Evolutionary conservation across 768 basidiomycete genomes (phyloP).

Genomic region (Leccinum disarticulatum): DNA sequence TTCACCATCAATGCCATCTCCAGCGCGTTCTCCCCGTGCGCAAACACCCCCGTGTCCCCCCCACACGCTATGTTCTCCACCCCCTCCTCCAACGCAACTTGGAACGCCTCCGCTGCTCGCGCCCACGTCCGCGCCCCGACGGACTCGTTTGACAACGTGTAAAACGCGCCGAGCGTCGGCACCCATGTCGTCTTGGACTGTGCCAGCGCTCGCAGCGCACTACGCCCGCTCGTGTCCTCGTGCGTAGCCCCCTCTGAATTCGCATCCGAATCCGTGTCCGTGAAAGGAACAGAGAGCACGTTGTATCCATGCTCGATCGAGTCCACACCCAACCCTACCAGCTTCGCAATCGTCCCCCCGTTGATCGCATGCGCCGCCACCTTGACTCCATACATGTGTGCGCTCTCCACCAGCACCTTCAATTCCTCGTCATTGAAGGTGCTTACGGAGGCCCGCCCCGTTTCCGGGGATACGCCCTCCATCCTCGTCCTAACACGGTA

Average conservation of each 20-base stretch:
- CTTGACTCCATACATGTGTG: slow-evolving; percentile 52
- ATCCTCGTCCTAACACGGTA: slow-evolving; percentile 53
- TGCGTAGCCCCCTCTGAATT: not conserved
- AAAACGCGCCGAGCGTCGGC: slow-evolving; percentile 56
- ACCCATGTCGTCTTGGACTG: slow-evolving; percentile 46
- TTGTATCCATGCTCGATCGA: slow-evolving; percentile 57
- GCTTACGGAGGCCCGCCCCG: slow-evolving; percentile 34
- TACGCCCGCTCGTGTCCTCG: slow-evolving; percentile 12
- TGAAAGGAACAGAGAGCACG: slow-evolving; percentile 11
- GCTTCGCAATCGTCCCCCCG: slow-evolving; percentile 33
- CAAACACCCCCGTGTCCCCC: slow-evolving; percentile 64
- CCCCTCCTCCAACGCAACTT: slow-evolving; percentile 41
- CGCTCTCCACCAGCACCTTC: slow-evolving; percentile 48
- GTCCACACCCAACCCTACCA: slow-evolving; percentile 38
- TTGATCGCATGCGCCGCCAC: slow-evolving; percentile 55
- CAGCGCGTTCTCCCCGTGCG: slow-evolving; percentile 58
- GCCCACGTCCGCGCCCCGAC: slow-evolving; percentile 36
- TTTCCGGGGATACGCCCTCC: slow-evolving; percentile 38
- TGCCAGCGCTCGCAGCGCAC: slow-evolving; percentile 21
- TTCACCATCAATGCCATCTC: slow-evolving; percentile 62
- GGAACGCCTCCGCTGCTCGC: slow-evolving; percentile 40
- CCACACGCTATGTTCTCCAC: slow-evolving; percentile 57
- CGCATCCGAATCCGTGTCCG: not conserved
- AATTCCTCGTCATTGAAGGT: slow-evolving; percentile 50
- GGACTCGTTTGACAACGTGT: slow-evolving; percentile 29